Base-by-base conservation (phyloP, 345 rosid species). In the Trapa incisa region DNA sequence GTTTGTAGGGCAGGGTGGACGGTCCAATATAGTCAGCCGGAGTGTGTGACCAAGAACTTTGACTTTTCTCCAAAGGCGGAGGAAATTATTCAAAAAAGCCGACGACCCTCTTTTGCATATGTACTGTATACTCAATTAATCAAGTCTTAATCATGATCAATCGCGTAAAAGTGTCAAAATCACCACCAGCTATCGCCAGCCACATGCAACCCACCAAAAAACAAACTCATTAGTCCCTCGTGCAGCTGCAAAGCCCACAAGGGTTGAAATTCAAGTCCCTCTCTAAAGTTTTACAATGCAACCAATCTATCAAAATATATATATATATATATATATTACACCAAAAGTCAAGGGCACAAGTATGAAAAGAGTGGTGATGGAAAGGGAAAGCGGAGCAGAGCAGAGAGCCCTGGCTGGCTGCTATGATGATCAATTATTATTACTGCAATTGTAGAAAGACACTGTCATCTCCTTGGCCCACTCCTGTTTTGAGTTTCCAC, bases 181-280 rank as follows among this genome's bases (percentile, higher is more conserved):
- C 32, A 37, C 35, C 63, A 35, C 32, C 38, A 11, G 56, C 48
- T 3, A 45, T n/a, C n/a, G n/a, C n/a, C 48, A 54, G 60, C 37
- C 63, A 58, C 63, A 58, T 58, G 63, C 63, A 58, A 9, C 38
- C 63, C 63, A 35, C 37, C 37, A 32, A 45, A 13, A 42, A 57
- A 1, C 4, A 54, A 32, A 58, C 12, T 58, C 15, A 58, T 35
- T 2, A 0, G 5, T 41, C 10, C 61, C 29, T 22, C 9, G 63
- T 58, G 63, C 37, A 22, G 29, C 29, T 22, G 29, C 29, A 22
- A 58, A 37, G 63, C 37, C 38, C 63, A 58, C 63, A 8, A 2
- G 11, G 13, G 35, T 32, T 50, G 56, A 32, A 58, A 58, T 32
- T 33, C 1, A 12, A 32, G 56, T 17, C 6, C 1, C 29, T 15